Evolutionary conservation across 768 basidiomycete species (phyloP).

Genomic region (Mycena olivaceomarginata): DNA sequence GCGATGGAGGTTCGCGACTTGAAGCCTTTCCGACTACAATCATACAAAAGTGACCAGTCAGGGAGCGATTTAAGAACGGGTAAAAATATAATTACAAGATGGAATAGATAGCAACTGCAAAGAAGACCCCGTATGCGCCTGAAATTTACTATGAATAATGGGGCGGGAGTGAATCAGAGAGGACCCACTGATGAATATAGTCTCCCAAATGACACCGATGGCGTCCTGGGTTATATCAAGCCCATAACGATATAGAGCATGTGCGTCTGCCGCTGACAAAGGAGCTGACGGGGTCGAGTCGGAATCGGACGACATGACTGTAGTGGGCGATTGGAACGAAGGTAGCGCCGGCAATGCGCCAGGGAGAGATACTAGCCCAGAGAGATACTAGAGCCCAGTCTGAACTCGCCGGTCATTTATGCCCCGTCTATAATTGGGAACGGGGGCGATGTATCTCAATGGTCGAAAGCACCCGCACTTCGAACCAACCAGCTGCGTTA

Average conservation of each 20-base stretch:
- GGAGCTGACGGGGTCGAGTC: not conserved
- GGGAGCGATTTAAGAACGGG: not conserved
- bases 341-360: not conserved
- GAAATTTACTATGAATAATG: not conserved
- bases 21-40: slow-evolving; percentile 28
- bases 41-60: not conserved
- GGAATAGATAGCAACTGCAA: slow-evolving; percentile 28
- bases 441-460: not conserved
- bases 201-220: slow-evolving; percentile 32
- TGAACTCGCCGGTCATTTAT: not conserved
- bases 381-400: no score
- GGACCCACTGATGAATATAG: slow-evolving; percentile 26
- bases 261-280: slow-evolving; percentile 19
- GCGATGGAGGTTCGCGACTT: slow-evolving; percentile 16
- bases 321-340: not conserved
- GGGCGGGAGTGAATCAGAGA: not conserved
- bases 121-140: slow-evolving; percentile 38
- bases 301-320: slow-evolving; percentile 9
- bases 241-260: slow-evolving; percentile 17
- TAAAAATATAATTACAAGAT: slow-evolving; percentile 24
- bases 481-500: not conserved
- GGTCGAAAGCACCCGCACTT: not conserved
- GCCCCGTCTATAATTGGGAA: not conserved
- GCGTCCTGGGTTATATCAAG: slow-evolving; percentile 24
- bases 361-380: not conserved